Conservation (phyloP, 768 basidiomycete genomes). For the Cubamyces lactineus region DNA sequence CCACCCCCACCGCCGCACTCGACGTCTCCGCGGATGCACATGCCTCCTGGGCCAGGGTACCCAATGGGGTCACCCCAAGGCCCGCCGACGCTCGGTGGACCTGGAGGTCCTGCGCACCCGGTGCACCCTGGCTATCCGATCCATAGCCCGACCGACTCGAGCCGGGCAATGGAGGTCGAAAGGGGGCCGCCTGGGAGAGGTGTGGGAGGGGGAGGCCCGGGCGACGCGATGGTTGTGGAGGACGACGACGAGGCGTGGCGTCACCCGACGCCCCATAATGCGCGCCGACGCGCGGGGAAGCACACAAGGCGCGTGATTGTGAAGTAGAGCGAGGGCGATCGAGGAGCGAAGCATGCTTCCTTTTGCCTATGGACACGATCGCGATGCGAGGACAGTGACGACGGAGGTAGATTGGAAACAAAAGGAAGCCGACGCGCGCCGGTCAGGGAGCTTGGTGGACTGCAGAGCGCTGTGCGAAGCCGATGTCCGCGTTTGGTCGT, state of each 20-base stretch:
- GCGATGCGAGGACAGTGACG: too few species aligned
- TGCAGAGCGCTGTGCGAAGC: too few species aligned
- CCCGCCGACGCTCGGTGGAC: constrained; percentile 31
- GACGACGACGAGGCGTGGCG: constrained; percentile 75
- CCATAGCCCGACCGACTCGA: background rate
- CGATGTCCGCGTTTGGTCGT: too few species aligned
- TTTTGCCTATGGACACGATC: too few species aligned
- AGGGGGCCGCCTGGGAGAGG: background rate
- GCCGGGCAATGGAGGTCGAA: too few species aligned
- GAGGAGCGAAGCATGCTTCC: background rate
- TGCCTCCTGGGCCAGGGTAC: constrained; percentile 27
- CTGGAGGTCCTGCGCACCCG: constrained; percentile 35
- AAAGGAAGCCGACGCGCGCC: too few species aligned
- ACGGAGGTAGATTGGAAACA: too few species aligned
- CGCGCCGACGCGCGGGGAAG: constrained; percentile 78
- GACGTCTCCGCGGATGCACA: constrained; percentile 23
- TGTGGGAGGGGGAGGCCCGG: constrained; percentile 19
- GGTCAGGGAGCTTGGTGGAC: too few species aligned
- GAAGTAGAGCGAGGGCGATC: constrained; percentile 19
- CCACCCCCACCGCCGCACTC: constrained; percentile 17
- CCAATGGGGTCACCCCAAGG: constrained; percentile 39
- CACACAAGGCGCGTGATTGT: constrained; percentile 73
- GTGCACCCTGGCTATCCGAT: constrained; percentile 33
- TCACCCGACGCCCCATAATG: constrained; percentile 70
- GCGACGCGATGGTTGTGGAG: constrained; percentile 52